phyloP scores from a whole-genome alignment of 306 rosid genomes.

The Medicago ruthenica region DNA sequence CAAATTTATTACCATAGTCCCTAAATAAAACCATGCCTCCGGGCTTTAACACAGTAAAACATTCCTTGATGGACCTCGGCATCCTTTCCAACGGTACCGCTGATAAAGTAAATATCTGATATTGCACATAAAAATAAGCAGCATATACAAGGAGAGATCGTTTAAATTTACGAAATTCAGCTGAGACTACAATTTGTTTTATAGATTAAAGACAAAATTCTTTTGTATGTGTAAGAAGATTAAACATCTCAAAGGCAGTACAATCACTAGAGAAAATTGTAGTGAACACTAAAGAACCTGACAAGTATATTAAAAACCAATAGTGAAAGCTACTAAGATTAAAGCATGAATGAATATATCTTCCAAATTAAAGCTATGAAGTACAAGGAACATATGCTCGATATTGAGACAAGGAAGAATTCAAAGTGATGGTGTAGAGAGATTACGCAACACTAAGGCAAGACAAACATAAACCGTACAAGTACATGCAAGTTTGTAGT shows the following conservation, averaged over 20 bases:
- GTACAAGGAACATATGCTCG: background rate
- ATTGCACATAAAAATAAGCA: slow-evolving; percentile 40
- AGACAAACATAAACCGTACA: slow-evolving; percentile 24
- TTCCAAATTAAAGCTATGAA: slow-evolving; percentile 27
- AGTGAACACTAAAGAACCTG: background rate
- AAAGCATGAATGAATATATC: slow-evolving; percentile 13
- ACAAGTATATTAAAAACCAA: background rate
- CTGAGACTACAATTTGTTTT: background rate
- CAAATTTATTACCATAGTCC: slow-evolving; percentile 76
- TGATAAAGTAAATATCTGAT: slow-evolving; percentile 89
- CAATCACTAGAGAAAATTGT: slow-evolving; percentile 16
- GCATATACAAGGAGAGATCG: slow-evolving; percentile 20
- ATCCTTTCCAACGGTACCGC: slow-evolving; percentile 77
- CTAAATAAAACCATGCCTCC: slow-evolving; percentile 91
- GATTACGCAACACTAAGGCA: slow-evolving; percentile 3
- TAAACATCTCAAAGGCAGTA: slow-evolving; percentile 36
- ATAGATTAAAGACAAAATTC: slow-evolving; percentile 1
- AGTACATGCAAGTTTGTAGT: background rate
- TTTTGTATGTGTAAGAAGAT: slow-evolving; percentile 8
- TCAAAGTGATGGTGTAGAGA: slow-evolving; percentile 17
- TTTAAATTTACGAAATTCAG: background rate
- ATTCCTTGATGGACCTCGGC: slow-evolving; percentile 73
- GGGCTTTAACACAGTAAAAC: slow-evolving; percentile 75
- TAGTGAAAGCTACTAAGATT: too few relatives aligned
- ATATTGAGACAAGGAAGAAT: slow-evolving; percentile 14